phyloP scores from a whole-genome alignment of 208 protist species.

The Acanthamoeba triangularis region DNA sequence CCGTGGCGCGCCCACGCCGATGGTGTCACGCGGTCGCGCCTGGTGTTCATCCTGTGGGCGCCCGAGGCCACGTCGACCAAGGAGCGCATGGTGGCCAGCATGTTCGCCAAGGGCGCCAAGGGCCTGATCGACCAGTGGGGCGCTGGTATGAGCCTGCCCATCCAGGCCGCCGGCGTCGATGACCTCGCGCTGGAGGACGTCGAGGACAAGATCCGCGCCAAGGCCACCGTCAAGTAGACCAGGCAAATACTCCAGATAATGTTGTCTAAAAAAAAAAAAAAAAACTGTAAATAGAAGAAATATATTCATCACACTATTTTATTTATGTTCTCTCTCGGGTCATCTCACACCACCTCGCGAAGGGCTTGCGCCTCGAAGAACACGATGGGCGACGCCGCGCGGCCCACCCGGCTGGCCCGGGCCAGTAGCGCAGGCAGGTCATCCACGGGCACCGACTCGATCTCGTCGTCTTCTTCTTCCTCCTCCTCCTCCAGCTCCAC shows the following conservation, averaged over 20 bases:
- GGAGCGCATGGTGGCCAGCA: conserved; percentile 10
- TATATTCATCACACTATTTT: too few relatives aligned
- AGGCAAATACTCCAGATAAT: too few relatives aligned
- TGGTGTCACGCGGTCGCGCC: background rate
- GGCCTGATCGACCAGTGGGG: background rate
- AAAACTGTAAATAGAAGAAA: too few relatives aligned
- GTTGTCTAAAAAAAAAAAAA: too few relatives aligned
- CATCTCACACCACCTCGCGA: too few relatives aligned
- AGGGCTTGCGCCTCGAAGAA: background rate
- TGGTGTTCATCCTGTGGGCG: conserved; percentile 2
- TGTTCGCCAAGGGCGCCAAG: conserved; percentile 28
- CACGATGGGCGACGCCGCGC: background rate
- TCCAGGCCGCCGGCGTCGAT: background rate
- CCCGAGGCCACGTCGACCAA: background rate
- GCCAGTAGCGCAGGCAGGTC: background rate
- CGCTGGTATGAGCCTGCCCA: background rate
- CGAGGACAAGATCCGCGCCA: conserved; percentile 26
- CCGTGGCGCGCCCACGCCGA: conserved; percentile 1
- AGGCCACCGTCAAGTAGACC: conserved; percentile 52
- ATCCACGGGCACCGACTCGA: background rate
- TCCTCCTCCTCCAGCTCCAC: background rate
- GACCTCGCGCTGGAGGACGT: background rate
- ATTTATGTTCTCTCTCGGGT: too few relatives aligned
- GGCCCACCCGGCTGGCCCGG: background rate
- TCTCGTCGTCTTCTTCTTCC: background rate